Conservation (phyloP, 2,329 filamentous ascomycete genomes). For the Diaporthe citriasiana region DNA sequence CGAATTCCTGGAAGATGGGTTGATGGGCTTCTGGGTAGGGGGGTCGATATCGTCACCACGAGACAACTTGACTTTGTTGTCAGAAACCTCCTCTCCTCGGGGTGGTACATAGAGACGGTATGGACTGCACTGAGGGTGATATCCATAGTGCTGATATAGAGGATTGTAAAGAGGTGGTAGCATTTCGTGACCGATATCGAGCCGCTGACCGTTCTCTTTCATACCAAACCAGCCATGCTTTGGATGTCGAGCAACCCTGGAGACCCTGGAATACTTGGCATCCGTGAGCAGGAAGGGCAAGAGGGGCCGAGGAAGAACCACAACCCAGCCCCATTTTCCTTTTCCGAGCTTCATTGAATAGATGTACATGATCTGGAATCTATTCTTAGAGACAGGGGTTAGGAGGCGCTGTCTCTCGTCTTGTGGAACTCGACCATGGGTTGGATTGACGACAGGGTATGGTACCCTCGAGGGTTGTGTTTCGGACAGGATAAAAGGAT, state of each 20-base stretch:
- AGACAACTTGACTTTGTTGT: background rate
- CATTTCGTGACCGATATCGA: background rate
- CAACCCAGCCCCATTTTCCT: background rate
- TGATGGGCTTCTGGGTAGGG: background rate
- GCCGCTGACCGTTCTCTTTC: accelerated
- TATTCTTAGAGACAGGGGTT: background rate
- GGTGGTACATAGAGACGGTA: background rate
- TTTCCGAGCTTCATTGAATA: background rate
- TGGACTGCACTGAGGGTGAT: background rate
- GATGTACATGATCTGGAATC: slow-evolving; percentile 1
- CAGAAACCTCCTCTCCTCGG: accelerated
- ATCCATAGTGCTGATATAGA: background rate
- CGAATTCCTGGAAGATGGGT: background rate
- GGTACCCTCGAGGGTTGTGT: background rate
- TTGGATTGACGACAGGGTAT: background rate
- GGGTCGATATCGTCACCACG: background rate
- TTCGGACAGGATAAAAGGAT: background rate
- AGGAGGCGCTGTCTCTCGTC: background rate
- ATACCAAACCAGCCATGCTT: background rate
- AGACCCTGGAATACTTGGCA: background rate
- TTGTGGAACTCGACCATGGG: background rate
- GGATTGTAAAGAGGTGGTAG: background rate
- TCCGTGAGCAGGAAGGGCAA: slow-evolving; percentile 9
- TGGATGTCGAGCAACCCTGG: background rate
- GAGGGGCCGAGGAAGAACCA: background rate